A percentile compares a stretch with the other conserved stretches of the same genome.
Evolutionary conservation across 768 basidiomycete species (phyloP).

Genomic region (Hygrocybe punicea): DNA sequence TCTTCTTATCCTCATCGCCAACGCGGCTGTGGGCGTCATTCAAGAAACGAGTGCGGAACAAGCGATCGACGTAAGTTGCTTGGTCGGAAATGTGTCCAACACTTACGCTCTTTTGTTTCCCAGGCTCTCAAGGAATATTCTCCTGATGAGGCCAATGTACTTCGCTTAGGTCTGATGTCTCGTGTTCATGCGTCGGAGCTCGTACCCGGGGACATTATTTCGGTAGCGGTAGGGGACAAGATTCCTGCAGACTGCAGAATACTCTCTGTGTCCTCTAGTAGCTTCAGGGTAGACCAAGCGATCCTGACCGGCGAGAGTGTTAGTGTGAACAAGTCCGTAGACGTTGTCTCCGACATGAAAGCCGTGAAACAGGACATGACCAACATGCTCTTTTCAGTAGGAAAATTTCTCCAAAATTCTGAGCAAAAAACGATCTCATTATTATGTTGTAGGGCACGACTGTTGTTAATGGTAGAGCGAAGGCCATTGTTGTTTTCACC

Average conservation of each 20-base stretch:
- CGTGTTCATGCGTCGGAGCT: constrained; percentile 85
- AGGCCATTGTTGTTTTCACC: constrained; percentile 83
- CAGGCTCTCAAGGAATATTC: constrained; percentile 97
- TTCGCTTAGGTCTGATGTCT: constrained; percentile 64
- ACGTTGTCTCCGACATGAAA: constrained; percentile 61
- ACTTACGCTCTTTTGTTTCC: constrained; percentile 7
- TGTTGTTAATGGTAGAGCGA: constrained; percentile 88
- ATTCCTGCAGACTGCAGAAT: constrained; percentile 93
- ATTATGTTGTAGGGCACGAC: constrained; percentile 73
- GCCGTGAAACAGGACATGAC: constrained; percentile 99
- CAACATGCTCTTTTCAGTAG: constrained; percentile 90
- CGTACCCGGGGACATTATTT: constrained; percentile 92
- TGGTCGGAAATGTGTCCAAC: background rate
- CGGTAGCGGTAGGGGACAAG: constrained; percentile 90
- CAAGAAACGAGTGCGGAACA: constrained; percentile 96
- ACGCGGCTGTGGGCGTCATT: constrained; percentile 95
- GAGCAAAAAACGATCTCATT: constrained; percentile 5
- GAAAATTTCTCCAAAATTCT: constrained; percentile 23
- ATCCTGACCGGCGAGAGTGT: constrained; percentile 93
- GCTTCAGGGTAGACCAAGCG: constrained; percentile 93
- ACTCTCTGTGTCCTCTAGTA: constrained; percentile 85
- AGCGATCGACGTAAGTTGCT: constrained; percentile 85
- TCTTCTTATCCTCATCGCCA: constrained; percentile 91
- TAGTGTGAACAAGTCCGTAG: constrained; percentile 79
- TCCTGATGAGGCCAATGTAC: constrained; percentile 90